Conservation (phyloP, 2,329 filamentous ascomycete genomes). For the Fusarium liriodendri region DNA sequence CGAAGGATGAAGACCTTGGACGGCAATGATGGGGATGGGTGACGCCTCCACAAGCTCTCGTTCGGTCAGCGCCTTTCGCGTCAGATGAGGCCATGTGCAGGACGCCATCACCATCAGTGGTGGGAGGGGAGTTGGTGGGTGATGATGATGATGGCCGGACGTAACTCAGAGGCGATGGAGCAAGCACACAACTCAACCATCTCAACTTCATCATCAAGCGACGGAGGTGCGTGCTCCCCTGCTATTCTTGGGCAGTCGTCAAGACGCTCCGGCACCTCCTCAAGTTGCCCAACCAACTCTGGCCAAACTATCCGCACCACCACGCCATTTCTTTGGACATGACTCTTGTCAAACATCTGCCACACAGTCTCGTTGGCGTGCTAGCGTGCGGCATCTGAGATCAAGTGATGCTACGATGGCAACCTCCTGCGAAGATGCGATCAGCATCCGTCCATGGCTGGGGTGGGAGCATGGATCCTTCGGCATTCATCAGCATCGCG, state of each 20-base stretch:
- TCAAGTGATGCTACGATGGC: constrained; percentile 39
- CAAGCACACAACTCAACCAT: constrained; percentile 12
- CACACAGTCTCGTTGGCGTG: constrained; percentile 12
- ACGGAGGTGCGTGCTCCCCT: neutral
- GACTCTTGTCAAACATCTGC: constrained; percentile 32
- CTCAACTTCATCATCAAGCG: constrained; percentile 1
- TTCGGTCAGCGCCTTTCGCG: constrained; percentile 15
- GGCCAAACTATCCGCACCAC: constrained; percentile 14
- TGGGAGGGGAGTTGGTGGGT: neutral
- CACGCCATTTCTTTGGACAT: constrained; percentile 23
- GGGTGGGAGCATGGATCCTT: constrained; percentile 18
- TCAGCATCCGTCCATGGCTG: constrained; percentile 19
- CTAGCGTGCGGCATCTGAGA: constrained; percentile 37
- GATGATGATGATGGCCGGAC: constrained; percentile 20
- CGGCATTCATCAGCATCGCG: constrained; percentile 19
- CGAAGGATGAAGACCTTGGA: neutral
- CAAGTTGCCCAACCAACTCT: constrained; percentile 9
- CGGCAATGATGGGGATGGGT: neutral
- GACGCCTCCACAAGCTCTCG: constrained; percentile 5
- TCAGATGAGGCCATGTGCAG: constrained; percentile 32
- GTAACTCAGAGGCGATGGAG: constrained; percentile 13
- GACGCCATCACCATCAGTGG: constrained; percentile 15
- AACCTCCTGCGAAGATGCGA: constrained; percentile 24
- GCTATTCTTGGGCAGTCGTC: constrained; percentile 4
- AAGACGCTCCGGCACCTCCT: constrained; percentile 3